Percentiles rank a stretch among this genome's conserved stretches.
phyloP scores from a whole-genome alignment of 2,329 filamentous ascomycete genomes.

The Arthrobotrys iridis region DNA sequence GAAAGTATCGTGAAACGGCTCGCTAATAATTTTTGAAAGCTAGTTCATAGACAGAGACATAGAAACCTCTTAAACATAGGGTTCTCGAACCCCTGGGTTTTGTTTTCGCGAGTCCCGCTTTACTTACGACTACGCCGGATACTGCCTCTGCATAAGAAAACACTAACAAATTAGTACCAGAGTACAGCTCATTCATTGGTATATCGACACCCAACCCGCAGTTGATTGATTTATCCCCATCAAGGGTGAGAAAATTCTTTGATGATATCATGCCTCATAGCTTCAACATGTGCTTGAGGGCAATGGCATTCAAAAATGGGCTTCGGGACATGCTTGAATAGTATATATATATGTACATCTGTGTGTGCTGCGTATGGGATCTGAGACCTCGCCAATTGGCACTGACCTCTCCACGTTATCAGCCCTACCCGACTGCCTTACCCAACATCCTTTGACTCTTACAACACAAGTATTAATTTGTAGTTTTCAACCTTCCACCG shows the following conservation, averaged over 20 bases:
- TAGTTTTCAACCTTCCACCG: background rate
- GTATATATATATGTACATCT: conserved; percentile 14
- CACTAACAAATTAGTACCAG: no score
- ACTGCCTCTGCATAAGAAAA: no score
- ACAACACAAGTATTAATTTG: background rate
- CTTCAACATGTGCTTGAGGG: background rate
- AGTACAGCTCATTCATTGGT: no score
- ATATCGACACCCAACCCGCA: no score
- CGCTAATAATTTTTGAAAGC: background rate
- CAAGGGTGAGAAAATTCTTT: no score
- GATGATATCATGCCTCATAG: background rate
- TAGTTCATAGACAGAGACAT: background rate
- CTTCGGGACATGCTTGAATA: background rate
- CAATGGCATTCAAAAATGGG: background rate
- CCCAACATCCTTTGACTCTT: background rate
- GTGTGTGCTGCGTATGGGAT: background rate
- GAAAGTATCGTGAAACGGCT: background rate
- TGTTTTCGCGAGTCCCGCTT: no score
- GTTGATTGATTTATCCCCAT: no score
- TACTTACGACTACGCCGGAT: no score
- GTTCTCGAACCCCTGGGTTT: no score
- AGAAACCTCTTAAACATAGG: no score
- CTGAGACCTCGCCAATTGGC: conserved; percentile 9
- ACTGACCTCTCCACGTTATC: background rate
- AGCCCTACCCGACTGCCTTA: background rate